Conservation (phyloP, 1,139 yeast species). For the Suhomyces choctaworum region DNA sequence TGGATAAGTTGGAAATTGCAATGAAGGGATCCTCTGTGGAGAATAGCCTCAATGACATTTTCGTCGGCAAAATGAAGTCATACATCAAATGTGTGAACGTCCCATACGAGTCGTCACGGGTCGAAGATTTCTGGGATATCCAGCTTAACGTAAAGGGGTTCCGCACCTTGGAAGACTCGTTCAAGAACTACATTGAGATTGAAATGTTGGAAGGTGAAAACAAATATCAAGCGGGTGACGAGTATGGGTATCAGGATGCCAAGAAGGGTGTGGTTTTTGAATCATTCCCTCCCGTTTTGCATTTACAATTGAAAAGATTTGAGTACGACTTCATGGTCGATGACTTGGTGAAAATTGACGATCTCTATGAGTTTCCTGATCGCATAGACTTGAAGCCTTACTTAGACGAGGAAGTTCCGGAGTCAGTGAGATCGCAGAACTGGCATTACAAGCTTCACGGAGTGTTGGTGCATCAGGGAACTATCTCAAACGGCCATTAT, state of each 20-base stretch:
- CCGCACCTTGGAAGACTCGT: conserved; percentile 69
- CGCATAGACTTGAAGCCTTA: conserved; percentile 78
- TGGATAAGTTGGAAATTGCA: conserved; percentile 89
- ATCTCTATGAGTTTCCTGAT: conserved; percentile 87
- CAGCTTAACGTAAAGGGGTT: conserved; percentile 91
- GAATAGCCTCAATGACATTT: conserved; percentile 73
- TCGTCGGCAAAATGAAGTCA: conserved; percentile 97
- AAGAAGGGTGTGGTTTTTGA: conserved; percentile 93
- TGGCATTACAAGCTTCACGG: conserved; percentile 87
- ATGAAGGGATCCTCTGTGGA: conserved; percentile 91
- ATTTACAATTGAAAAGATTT: conserved; percentile 88
- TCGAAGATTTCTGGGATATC: conserved; percentile 97
- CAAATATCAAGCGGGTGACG: conserved; percentile 90
- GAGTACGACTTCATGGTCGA: conserved; percentile 93
- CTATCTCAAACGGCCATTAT: conserved; percentile 93
- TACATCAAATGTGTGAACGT: conserved; percentile 91
- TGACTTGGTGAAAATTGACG: conserved; percentile 87
- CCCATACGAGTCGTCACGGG: conserved; percentile 90
- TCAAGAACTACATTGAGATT: conserved; percentile 81
- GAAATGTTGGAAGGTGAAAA: conserved; percentile 94
- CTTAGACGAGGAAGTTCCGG: conserved; percentile 58
- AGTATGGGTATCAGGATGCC: conserved; percentile 87
- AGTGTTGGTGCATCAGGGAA: conserved; percentile 94
- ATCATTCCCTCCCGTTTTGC: conserved; percentile 88
- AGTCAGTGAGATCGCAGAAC: conserved; percentile 50